Evolutionary conservation across 352 stramenopile genomes (phyloP), one percentile per base, ranked within the genome.

Genomic region (Aphanomyces invadans): DNA sequence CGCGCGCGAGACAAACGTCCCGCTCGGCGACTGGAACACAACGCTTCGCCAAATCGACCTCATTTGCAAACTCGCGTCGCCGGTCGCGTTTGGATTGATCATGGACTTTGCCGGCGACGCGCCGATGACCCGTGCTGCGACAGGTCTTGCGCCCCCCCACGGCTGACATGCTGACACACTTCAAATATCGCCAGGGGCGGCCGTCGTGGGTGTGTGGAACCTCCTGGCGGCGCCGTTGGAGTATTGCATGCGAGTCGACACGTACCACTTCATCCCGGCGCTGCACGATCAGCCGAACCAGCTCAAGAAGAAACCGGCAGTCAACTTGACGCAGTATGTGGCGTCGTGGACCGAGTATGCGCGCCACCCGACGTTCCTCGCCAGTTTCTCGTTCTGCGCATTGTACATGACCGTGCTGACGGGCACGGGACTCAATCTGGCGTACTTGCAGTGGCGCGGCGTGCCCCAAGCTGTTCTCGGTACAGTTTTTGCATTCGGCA

Each of bases 11-110:
- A 73, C 88, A 39, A 81, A 76, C 0, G 62, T 68, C 2, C 62
- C 46, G n/a, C 73, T 95, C 2, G 80, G 77, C 1, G 64, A 78
- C 11, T 62, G 91, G 7, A 95, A 95, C 71, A 90, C 83, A 23
- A 79, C 68, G 2, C 86, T 95, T 76, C 83, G 83, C 4, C 82
- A 80, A 23, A 90, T 95, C 54, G 86, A 95, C 63, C 71, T 94
- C 59, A 78, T 69, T 36, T 92, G 83, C 74, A 90, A 83, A 53
- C 86, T 92, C 46, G 66, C 93, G 12, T 78, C 79, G 0, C 87
- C 87, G 0, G 78, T 87, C 68, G 76, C 76, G 3, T 89, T 91
- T 62, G 84, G 82, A 53, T 75, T 92, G 39, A 88, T 91, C 71
- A 86, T 89, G 76, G 80, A 91, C 49, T 91, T 87, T 70, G 82